Evolutionary conservation across 1,284 basidiomycete species (phyloP), one percentile per base, ranked within the genome.

Genomic region (Retiboletus flavoniger): DNA sequence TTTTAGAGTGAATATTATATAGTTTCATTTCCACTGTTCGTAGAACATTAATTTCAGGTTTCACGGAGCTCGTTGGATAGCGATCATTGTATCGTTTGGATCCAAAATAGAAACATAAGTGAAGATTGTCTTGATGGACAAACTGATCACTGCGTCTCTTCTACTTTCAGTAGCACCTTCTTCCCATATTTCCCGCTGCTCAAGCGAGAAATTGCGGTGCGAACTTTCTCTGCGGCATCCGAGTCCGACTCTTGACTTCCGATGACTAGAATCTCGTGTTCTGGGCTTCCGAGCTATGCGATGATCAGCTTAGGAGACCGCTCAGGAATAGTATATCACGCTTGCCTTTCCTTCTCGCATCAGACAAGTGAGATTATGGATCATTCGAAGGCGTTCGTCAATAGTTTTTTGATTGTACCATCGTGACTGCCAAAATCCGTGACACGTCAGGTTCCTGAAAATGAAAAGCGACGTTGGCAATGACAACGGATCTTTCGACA

Each of bases 391-490:
- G 5, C 78, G 67, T 41, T 77, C 74, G 49, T 79, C 74, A 31
- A 74, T 58, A 10, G 62, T 74, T 62, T 72, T 77, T 40, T 70
- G 72, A 48, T 68, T 57, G 56, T 88, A 88, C 92, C 92, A 94
- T 39, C 79, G 76, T 53, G 76, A 82, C 68, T 89, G 85, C 89
- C 88, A 91, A 69, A 88, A 91, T 10, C 89, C 89, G 47, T 84
- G 83, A 6, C 78, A 77, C 0, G 76, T 82, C 53, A 92, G 72
- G 64, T 89, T 85, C 60, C 85, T 90, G 76, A 94, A 95, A 58
- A 94, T 93, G 71, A 91, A 86, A 16, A 85, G 72, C 0, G 87
- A 87, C 0, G 89, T 87, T 1, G 92, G 88, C n/a, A 95, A 67
- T 2, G 80, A 79, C 10, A 94, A 71, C 1, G 91, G 90, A 50